Percentiles rank a stretch among this genome's conserved stretches.
Evolutionary conservation across 495 filamentous ascomycete genomes (phyloP).

Genomic region (Choiromyces venosus): DNA sequence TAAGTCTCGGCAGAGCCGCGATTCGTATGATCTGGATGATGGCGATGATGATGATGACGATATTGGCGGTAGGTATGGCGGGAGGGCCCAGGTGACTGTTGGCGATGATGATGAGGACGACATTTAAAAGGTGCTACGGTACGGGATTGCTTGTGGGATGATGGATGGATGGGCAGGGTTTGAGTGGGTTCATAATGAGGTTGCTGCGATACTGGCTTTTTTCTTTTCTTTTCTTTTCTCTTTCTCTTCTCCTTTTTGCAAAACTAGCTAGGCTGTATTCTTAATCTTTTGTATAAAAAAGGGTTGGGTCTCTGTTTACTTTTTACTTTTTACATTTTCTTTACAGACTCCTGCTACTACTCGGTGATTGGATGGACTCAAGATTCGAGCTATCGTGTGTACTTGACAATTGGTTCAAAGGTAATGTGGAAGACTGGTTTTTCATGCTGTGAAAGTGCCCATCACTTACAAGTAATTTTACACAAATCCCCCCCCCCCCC

Average conservation of each 20-base stretch:
- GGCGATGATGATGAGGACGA: slow-evolving; percentile 42
- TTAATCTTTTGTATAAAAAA: slow-evolving; percentile 14
- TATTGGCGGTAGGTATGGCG: slow-evolving; percentile 27
- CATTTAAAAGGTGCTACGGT: slow-evolving; percentile 5
- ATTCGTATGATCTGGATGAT: slow-evolving; percentile 27
- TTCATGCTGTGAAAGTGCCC: background rate
- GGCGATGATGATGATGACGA: slow-evolving; percentile 44
- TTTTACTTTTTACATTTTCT: background rate
- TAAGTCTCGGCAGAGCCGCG: slow-evolving; percentile 20
- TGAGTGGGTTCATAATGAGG: background rate
- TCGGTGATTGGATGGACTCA: background rate
- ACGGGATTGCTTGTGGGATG: background rate
- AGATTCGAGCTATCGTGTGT: background rate
- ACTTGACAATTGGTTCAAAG: background rate
- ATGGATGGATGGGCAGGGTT: background rate
- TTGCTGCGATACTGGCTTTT: background rate
- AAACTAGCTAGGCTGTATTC: slow-evolving; percentile 12
- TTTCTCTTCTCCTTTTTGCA: slow-evolving; percentile 19
- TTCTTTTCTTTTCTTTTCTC: background rate
- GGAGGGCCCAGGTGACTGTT: slow-evolving; percentile 13
- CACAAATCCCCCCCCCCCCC: background rate
- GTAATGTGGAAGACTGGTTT: background rate
- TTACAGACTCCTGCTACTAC: background rate
- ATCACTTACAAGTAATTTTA: background rate
- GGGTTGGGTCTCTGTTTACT: background rate